A percentile compares a stretch with the other conserved stretches of the same genome.
Evolutionary conservation across 768 basidiomycete species (phyloP).

Genomic region (Leucosporidium creatinivorum): DNA sequence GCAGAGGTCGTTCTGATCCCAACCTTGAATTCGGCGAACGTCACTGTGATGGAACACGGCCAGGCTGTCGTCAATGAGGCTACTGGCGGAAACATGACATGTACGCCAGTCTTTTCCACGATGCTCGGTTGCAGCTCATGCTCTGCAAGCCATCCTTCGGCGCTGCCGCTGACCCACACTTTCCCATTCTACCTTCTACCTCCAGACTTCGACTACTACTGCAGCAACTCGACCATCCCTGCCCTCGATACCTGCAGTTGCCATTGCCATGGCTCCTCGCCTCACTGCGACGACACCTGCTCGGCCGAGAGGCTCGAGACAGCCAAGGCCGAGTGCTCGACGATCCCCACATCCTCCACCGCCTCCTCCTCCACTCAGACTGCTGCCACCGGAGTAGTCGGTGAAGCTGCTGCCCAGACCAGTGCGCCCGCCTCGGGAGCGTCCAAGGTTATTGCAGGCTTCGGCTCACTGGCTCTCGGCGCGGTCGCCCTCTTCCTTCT

Average conservation of each 20-base stretch:
- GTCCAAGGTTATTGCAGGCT: too few relatives aligned
- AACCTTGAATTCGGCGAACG: not conserved
- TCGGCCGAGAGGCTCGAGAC: not conserved
- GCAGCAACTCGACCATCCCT: slow-evolving; percentile 8
- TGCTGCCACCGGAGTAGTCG: too few relatives aligned
- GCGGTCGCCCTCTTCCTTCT: too few relatives aligned
- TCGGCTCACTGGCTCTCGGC: too few relatives aligned
- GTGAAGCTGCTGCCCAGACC: too few relatives aligned
- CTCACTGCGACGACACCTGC: slow-evolving; percentile 8
- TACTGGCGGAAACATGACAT: slow-evolving; percentile 2
- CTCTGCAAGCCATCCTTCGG: too few relatives aligned
- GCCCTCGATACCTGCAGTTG: slow-evolving; percentile 13
- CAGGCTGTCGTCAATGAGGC: not conserved
- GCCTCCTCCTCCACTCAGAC: not conserved
- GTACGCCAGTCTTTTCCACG: not conserved
- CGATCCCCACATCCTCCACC: not conserved
- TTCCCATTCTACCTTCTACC: too few relatives aligned
- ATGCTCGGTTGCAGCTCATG: too few relatives aligned
- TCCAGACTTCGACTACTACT: slow-evolving; percentile 12
- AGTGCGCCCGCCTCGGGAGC: too few relatives aligned
- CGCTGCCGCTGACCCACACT: not conserved
- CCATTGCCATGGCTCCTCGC: slow-evolving; percentile 10
- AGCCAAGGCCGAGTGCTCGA: not conserved
- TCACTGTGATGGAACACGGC: not conserved
- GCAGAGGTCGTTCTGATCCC: slow-evolving; percentile 15